Conservation (phyloP, 164 flowering plant species). For the Echeveria elegans region DNA sequence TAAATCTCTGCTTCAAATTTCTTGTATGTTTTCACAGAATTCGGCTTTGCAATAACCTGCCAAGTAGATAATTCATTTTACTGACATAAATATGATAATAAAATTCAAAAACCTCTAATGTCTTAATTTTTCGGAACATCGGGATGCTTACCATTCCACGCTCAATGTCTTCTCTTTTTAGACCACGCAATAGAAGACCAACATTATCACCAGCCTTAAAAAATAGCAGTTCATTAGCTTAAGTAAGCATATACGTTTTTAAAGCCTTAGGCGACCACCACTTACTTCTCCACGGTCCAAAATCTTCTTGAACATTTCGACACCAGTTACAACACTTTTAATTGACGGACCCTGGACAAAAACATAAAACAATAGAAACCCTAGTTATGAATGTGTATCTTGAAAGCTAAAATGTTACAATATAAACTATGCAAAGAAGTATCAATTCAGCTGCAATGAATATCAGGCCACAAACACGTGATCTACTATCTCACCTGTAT, state of each 20-base stretch:
- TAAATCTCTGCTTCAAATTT: not conserved
- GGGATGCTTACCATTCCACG: constrained; percentile 46
- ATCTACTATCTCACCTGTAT: constrained; percentile 30
- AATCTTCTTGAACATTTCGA: constrained; percentile 58
- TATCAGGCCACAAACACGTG: not conserved
- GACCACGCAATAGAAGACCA: constrained; percentile 49
- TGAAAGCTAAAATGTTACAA: not conserved
- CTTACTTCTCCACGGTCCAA: constrained; percentile 31
- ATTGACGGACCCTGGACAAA: constrained; percentile 20
- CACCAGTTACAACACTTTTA: constrained; percentile 28
- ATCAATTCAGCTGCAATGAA: no score
- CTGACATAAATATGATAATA: not conserved
- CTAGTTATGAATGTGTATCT: not conserved
- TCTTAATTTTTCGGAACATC: not conserved
- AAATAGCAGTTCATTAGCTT: not conserved
- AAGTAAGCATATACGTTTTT: not conserved
- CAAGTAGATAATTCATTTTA: not conserved
- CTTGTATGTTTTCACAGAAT: not conserved
- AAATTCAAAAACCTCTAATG: no score
- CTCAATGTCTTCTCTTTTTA: constrained; percentile 49
- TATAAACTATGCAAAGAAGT: no score
- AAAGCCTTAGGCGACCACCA: not conserved
- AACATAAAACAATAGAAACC: constrained; percentile 10
- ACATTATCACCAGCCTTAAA: constrained; percentile 55
- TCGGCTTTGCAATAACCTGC: not conserved